Conservation (phyloP, 495 filamentous ascomycete species). For the Massariosphaeria phaeospora region DNA sequence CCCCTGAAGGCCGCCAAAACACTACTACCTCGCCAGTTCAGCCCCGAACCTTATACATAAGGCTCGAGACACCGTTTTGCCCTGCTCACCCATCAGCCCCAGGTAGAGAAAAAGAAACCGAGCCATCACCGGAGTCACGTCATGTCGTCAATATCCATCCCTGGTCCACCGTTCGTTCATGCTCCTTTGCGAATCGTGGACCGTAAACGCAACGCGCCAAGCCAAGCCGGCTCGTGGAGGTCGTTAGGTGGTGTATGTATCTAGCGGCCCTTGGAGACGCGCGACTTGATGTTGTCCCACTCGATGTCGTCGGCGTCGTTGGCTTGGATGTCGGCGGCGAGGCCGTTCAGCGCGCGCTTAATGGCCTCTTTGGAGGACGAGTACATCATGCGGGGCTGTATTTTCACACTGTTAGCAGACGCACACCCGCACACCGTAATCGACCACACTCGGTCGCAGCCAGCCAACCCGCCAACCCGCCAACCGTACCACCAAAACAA, state of each 20-base stretch:
- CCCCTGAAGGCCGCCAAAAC: not conserved
- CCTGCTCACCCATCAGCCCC: not conserved
- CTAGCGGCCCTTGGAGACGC: conserved; percentile 70
- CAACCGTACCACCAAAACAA: not conserved
- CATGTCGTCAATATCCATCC: not conserved
- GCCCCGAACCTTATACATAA: not conserved
- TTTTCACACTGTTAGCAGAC: conserved; percentile 22
- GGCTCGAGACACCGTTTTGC: not conserved
- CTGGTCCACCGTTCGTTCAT: not conserved
- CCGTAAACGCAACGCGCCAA: no score
- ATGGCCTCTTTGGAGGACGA: conserved; percentile 89
- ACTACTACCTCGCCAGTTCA: not conserved
- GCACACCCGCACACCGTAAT: no score
- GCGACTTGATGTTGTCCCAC: conserved; percentile 68
- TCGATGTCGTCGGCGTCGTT: conserved; percentile 89
- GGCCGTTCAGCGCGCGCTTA: conserved; percentile 77
- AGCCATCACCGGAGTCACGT: not conserved
- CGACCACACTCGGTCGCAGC: no score
- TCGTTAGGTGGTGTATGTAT: not conserved
- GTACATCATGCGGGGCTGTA: conserved; percentile 88
- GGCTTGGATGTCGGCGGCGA: conserved; percentile 82
- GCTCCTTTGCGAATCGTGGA: no score
- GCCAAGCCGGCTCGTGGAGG: no score
- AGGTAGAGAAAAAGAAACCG: not conserved
- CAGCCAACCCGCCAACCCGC: not conserved